These are phyloP conservation scores for Dorcoceras hygrometricum DNA, from an alignment of 257 asterid species.

Conservation along the genomic window DNA sequence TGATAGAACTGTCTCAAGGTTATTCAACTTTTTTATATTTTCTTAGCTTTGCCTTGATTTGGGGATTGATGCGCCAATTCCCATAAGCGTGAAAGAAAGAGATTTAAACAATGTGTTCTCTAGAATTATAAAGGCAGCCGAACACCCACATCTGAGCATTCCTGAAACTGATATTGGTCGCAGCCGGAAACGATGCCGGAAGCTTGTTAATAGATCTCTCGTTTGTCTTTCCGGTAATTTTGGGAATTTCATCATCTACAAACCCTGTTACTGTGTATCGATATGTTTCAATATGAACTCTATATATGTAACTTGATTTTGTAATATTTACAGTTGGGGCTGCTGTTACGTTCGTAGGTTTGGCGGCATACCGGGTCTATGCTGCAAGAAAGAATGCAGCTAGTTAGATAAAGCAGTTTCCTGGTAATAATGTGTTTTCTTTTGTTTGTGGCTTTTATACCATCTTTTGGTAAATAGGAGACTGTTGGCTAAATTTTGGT, in stretches of 20 bases:
- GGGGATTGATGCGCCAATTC: slow-evolving; percentile 85
- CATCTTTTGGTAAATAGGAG: neutral
- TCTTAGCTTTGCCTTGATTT: slow-evolving; percentile 73
- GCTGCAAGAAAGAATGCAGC: slow-evolving; percentile 72
- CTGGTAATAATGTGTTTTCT: neutral
- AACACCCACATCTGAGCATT: slow-evolving; percentile 75
- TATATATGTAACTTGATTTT: slow-evolving; percentile 23
- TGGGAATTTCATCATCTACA: neutral
- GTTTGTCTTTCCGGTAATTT: slow-evolving; percentile 69
- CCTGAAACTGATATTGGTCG: slow-evolving; percentile 91
- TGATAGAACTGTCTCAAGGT: slow-evolving; percentile 7
- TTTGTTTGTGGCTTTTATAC: too few relatives aligned
- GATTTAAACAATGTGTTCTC: slow-evolving; percentile 73
- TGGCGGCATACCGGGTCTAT: slow-evolving; percentile 76
- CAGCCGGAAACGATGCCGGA: slow-evolving; percentile 55
- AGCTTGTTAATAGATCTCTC: slow-evolving; percentile 59
- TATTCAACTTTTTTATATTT: slow-evolving; percentile 8
- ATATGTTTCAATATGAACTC: neutral
- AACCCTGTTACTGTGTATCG: neutral
- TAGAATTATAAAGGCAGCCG: slow-evolving; percentile 78
- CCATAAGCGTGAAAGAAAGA: slow-evolving; percentile 76
- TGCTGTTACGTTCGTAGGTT: slow-evolving; percentile 76
- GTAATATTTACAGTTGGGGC: slow-evolving; percentile 69
- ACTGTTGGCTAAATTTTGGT: neutral
- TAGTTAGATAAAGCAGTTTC: slow-evolving; percentile 40